Conservation (phyloP, 2,329 filamentous ascomycete species). For the Coniochaeta sp. region DNA sequence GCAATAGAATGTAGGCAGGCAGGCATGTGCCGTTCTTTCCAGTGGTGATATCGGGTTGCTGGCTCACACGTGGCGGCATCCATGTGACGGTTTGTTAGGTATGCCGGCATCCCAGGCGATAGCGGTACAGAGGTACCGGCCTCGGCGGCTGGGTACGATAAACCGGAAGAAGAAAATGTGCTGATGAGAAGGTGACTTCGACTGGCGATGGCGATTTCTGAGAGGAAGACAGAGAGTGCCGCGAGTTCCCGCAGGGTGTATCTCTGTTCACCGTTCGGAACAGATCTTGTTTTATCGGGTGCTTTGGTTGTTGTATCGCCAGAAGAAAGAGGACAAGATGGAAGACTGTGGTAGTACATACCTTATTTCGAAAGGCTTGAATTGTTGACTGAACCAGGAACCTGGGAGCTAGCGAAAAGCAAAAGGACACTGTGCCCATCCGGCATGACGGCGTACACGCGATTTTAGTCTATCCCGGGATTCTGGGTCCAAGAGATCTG, state of each 20-base stretch:
- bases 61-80: not conserved
- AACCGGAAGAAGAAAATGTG: not conserved
- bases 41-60: not conserved
- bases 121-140: not conserved
- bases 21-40: not conserved
- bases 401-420: conserved; percentile 13
- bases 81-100: not conserved
- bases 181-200: not conserved
- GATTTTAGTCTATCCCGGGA: conserved; percentile 32
- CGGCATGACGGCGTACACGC: conserved; percentile 14
- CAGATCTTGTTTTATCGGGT: too few relatives aligned
- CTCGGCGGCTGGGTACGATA: not conserved
- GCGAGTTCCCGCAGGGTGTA: too few relatives aligned
- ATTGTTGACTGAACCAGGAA: too few relatives aligned
- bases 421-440: conserved; percentile 22
- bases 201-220: not conserved
- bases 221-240: too few relatives aligned
- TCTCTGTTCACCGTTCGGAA: too few relatives aligned
- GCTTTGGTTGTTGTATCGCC: too few relatives aligned
- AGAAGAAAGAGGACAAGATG: too few relatives aligned
- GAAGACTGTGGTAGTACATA: too few relatives aligned
- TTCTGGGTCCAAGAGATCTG: conserved; percentile 32
- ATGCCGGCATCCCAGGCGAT: not conserved
- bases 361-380: too few relatives aligned
- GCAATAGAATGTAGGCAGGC: not conserved